phyloP scores from a whole-genome alignment of 352 stramenopile genomes.

The Phytophthora brassicae region DNA sequence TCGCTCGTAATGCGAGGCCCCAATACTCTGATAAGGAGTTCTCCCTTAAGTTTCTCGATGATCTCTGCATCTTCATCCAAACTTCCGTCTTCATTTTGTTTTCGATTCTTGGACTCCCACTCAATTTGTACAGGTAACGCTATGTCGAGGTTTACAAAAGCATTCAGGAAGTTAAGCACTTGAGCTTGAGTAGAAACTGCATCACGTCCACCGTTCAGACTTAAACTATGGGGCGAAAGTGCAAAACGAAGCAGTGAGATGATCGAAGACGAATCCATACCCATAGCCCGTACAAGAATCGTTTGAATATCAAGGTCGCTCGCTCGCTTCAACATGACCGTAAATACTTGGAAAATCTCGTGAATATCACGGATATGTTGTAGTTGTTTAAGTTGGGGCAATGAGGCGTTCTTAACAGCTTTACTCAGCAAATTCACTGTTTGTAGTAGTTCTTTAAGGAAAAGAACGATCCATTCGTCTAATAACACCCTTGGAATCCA shows the following conservation, averaged over 20 bases:
- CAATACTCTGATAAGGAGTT: conserved; percentile 50
- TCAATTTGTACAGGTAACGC: conserved; percentile 23
- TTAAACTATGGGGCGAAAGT: conserved; percentile 10
- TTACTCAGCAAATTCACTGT: conserved; percentile 30
- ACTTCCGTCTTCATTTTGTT: background rate
- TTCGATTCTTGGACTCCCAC: conserved; percentile 22
- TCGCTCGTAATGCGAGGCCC: conserved; percentile 31
- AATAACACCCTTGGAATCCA: conserved; percentile 45
- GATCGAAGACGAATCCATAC: conserved; percentile 27
- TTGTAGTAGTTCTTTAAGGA: conserved; percentile 50
- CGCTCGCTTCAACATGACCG: conserved; percentile 37
- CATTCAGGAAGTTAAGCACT: conserved; percentile 38
- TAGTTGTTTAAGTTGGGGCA: background rate
- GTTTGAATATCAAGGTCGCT: conserved; percentile 48
- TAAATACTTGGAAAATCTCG: conserved; percentile 39
- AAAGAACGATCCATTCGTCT: conserved; percentile 57
- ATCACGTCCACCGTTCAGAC: conserved; percentile 8
- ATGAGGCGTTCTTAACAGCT: conserved; percentile 19
- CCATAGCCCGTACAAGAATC: conserved; percentile 38
- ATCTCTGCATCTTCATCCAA: conserved; percentile 43
- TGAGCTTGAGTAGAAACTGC: conserved; percentile 20
- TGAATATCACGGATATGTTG: conserved; percentile 16
- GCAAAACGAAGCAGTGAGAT: conserved; percentile 29
- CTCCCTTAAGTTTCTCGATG: conserved; percentile 61
- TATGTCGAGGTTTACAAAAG: conserved; percentile 43